These are phyloP conservation scores for Stachybotrys elegans DNA, from an alignment of 2,329 filamentous ascomycete genomes.

Conservation along the genomic window DNA sequence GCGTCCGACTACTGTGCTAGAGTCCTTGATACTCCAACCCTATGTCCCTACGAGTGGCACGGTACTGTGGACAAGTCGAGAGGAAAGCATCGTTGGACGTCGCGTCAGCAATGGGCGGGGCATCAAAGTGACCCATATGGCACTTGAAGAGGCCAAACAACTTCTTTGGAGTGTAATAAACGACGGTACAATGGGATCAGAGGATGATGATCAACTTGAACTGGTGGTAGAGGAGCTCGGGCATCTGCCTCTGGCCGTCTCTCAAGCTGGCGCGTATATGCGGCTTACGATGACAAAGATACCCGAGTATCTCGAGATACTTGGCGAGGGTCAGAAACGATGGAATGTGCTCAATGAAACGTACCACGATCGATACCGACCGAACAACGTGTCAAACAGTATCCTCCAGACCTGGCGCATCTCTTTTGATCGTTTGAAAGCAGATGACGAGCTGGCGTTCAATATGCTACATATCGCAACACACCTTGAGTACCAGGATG, in stretches of 20 bases:
- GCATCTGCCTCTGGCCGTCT: conserved; percentile 24
- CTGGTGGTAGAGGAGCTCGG: conserved; percentile 19
- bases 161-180: conserved; percentile 2
- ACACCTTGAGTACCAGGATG: conserved; percentile 25
- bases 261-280: conserved; percentile 26
- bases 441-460: conserved; percentile 19
- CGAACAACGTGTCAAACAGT: conserved; percentile 22
- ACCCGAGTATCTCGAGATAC: conserved; percentile 17
- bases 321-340: conserved; percentile 16
- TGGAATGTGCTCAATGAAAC: conserved; percentile 16
- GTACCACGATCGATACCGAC: conserved; percentile 21
- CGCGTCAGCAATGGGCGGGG: conserved; percentile 16
- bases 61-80: conserved; percentile 26
- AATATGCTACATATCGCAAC: conserved; percentile 23
- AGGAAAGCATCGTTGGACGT: conserved; percentile 17
- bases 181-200: background rate
- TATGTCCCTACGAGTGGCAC: conserved; percentile 22
- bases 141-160: conserved; percentile 7
- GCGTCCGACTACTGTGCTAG: no score
- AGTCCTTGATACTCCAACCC: background rate
- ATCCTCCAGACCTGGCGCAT: conserved; percentile 27
- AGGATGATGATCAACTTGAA: conserved; percentile 4
- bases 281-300: conserved; percentile 16
- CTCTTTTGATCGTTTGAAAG: conserved; percentile 23
- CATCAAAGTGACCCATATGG: conserved; percentile 20